Percentiles rank a stretch among this genome's conserved stretches.
These are phyloP conservation scores for Candida xiaguanensis DNA, from an alignment of 805 yeast genomes.

Conservation along the genomic window DNA sequence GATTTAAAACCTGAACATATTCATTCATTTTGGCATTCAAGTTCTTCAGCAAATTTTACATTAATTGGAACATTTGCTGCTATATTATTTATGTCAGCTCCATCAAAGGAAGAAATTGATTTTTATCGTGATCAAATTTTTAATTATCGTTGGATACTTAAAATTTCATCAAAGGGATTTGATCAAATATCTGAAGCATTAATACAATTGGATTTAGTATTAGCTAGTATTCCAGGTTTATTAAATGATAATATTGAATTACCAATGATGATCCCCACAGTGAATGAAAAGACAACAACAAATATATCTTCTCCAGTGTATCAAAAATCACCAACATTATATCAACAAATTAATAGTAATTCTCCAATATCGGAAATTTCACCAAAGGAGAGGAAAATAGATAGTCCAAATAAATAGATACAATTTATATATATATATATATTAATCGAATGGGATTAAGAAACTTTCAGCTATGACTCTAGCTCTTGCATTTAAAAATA, in stretches of 20 bases:
- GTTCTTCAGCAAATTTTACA: conserved; percentile 74
- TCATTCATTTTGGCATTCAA: conserved; percentile 87
- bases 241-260: conserved; percentile 36
- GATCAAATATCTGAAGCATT: conserved; percentile 77
- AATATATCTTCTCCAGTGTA: too few species aligned
- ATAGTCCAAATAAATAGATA: not conserved
- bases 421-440: too few species aligned
- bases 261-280: conserved; percentile 35
- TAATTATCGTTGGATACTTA: conserved; percentile 73
- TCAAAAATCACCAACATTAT: conserved; percentile 8
- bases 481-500: conserved; percentile 94
- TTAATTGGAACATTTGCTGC: conserved; percentile 88
- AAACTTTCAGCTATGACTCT: conserved; percentile 97
- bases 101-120: conserved; percentile 56
- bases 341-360: conserved; percentile 14
- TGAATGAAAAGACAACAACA: conserved; percentile 10
- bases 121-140: conserved; percentile 65
- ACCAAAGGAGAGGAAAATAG: not conserved
- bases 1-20: conserved; percentile 78
- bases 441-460: conserved; percentile 80
- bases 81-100: conserved; percentile 65
- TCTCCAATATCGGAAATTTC: not conserved
- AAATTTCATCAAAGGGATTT: conserved; percentile 71
- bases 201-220: conserved; percentile 63
- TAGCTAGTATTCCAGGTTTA: conserved; percentile 73